Conservation (phyloP, 148 eudicot genomes). For the Linanthus parryae region DNA sequence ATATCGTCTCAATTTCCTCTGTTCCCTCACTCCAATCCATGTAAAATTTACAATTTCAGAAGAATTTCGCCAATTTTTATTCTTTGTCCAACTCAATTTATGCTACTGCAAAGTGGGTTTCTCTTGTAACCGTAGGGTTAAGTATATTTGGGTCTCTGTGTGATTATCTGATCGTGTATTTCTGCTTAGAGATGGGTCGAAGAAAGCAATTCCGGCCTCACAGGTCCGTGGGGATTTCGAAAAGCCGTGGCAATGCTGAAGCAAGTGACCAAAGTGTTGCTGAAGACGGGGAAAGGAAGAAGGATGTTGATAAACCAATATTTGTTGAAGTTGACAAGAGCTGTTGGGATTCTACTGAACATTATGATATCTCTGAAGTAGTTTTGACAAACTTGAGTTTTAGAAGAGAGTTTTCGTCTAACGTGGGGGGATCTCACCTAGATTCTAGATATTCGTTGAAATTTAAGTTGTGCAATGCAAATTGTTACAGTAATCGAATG, state of each 20-base stretch:
- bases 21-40: too few species aligned
- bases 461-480: slow-evolving; percentile 51
- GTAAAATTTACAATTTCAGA: too few species aligned
- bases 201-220: slow-evolving; percentile 56
- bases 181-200: slow-evolving; percentile 52
- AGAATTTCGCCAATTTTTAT: too few species aligned
- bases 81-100: too few species aligned
- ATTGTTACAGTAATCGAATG: slow-evolving; percentile 38
- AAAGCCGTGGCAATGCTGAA: slow-evolving; percentile 12
- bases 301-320: slow-evolving; percentile 30
- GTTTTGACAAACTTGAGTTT: slow-evolving; percentile 49
- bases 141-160: too few species aligned
- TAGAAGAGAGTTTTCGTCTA: slow-evolving; percentile 35
- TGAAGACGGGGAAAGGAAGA: slow-evolving; percentile 12
- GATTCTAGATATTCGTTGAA: slow-evolving; percentile 37
- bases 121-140: too few species aligned
- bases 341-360: slow-evolving; percentile 41
- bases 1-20: too few species aligned
- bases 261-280: slow-evolving; percentile 14
- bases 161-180: too few species aligned
- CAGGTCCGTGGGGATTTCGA: slow-evolving; percentile 39
- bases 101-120: too few species aligned
- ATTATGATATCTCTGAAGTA: slow-evolving; percentile 75
- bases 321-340: slow-evolving; percentile 50
- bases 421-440: slow-evolving; percentile 30